Evolutionary conservation across 2,329 filamentous ascomycete species (phyloP), one percentile per base, ranked within the genome.

Genomic region (Aspergillus sojae): DNA sequence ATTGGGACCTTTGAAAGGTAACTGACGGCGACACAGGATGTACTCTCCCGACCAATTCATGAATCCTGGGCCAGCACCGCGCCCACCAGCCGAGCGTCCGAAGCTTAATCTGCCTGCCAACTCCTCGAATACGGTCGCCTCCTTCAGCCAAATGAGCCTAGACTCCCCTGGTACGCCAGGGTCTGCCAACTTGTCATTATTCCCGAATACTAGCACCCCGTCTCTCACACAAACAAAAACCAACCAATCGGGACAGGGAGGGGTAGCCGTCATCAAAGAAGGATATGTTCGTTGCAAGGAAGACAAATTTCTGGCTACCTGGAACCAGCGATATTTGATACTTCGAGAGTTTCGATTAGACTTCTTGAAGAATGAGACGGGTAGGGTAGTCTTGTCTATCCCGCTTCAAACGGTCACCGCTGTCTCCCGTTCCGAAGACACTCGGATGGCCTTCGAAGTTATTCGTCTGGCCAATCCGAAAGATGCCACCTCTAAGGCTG

Each of bases 31-130:
- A 57, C 61, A 57, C 50, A 70, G 68, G 75, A 83, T 88, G 72
- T 90, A 89, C 78, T 81, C 85, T 50, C 80, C 84, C 65, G 85
- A 86, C 67, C 86, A 89, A 72, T 98, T 98, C 82, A 96, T 98
- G 91, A 98, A 98, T 79, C 93, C 95, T 66, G 93, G 95, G 68
- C 94, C 95, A 71, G 94, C 95, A 70, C 95, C 95, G 69, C 90
- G 91, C 73, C 94, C 95, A 65, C 95, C 94, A 23, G 89, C 86
- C 64, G 92, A 95, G 74, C 88, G 92, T 72, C 92, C 93, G 65
- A 90, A 92, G 74, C 87, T 97, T 70, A 89, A 89, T 72, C 85
- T 96, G 65, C 48, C 93, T 90, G 65, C 91, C 87, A 75, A 86
- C 88, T 66, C 83, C 71, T 92, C 89, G 76, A 83, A 89, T 67